Evolutionary conservation across 1,284 basidiomycete genomes (phyloP), one percentile per base, ranked within the genome.

Genomic region (Neotropicomus parvogracilis): DNA sequence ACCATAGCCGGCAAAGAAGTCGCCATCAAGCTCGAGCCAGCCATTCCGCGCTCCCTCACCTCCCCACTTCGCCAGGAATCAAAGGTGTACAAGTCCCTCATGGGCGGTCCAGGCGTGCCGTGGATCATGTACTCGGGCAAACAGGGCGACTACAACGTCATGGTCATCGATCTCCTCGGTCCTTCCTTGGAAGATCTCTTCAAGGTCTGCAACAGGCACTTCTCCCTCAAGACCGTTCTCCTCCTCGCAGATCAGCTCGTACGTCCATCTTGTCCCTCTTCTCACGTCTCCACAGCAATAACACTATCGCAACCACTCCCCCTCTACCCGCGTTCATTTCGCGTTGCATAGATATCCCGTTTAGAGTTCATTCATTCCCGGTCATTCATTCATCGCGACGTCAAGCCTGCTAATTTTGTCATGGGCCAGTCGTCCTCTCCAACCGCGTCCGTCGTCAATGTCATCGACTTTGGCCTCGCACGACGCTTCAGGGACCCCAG

Each of bases 381-480:
- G 49, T 80, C 80, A 40, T 78, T 87, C 49, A 75, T 97, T 29
- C 95, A 99, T 67, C 84, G 95, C 49, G 94, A 97, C 67, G 89
- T 99, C 66, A 98, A 98, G 66, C 95, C 95, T 7, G 93, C 91
- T 38, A 97, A 97, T 70, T 95, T 98, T 54, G 83, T 97, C 46
- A 86, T 88, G 77, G 82, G 84, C 52, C 44, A 49, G n/a, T 32
- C 63, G 0, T 78, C 77, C 1, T 77, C 76, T 38, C 72, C 77
- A 42, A 72, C 75, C 7, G 60, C 76, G 0, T 75, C 77, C 57
- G 70, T 83, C 43, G 81, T 97, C 65, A 95, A 91, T 67, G 81
- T 98, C 57, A 97, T 98, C 65, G 95, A 98, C 74, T 98, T 98
- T 70, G 95, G 95, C 48, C 84, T 98, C 36, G 93, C 95, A 8